Percentiles rank a stretch among this genome's conserved stretches.
Evolutionary conservation across 1,139 yeast genomes (phyloP).

Genomic region (Lodderomyces jiufengensis): DNA sequence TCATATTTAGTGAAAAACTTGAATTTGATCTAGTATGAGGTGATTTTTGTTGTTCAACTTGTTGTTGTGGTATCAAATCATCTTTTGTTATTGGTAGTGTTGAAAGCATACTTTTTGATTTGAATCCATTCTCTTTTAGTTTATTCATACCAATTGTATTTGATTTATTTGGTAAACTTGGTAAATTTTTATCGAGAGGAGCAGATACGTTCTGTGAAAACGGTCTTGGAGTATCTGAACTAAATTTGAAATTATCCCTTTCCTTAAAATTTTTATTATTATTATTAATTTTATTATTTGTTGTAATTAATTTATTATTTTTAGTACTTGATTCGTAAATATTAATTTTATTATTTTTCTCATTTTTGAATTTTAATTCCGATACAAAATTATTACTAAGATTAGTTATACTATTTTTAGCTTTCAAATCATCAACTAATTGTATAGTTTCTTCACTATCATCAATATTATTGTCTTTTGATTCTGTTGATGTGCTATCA

Average conservation of each 20-base stretch:
- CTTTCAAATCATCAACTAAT: background rate
- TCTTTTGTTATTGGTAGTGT: background rate
- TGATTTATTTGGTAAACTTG: background rate
- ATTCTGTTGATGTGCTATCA: conserved; percentile 2
- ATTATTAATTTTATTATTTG: too few relatives aligned
- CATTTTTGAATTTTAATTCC: conserved; percentile 1
- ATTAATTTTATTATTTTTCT: conserved; percentile 2
- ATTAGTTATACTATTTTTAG: background rate
- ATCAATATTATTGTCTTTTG: conserved; percentile 4
- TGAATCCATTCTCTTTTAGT: background rate
- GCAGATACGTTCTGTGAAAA: conserved; percentile 2
- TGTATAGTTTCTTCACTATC: conserved; percentile 1
- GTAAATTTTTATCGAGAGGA: background rate
- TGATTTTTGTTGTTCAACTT: conserved; percentile 17
- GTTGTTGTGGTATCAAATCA: conserved; percentile 3
- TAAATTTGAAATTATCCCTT: too few relatives aligned
- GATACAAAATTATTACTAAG: conserved; percentile 1
- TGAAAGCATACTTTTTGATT: conserved; percentile 12
- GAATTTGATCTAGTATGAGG: conserved; percentile 31
- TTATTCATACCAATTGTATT: background rate
- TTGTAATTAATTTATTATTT: background rate
- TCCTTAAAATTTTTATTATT: too few relatives aligned
- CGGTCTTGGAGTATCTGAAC: background rate
- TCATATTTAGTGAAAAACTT: conserved; percentile 22
- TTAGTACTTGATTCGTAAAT: background rate